Evolutionary conservation across 2,329 filamentous ascomycete species (phyloP), one percentile per base, ranked within the genome.

Genomic region (Pseudocercospora fijiensis): DNA sequence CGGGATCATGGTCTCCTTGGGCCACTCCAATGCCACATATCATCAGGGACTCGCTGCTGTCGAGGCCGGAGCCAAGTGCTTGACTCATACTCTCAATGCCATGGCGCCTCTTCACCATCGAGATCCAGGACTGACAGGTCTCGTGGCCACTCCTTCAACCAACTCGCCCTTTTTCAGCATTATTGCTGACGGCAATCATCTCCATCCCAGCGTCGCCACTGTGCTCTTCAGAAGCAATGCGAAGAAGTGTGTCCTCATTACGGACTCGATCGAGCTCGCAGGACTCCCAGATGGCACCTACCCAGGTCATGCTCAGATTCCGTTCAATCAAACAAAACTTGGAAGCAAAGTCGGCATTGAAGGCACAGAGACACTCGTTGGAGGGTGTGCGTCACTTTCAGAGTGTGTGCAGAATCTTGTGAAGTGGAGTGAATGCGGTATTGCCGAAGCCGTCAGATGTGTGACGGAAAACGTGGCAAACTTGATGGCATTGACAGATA

Each of bases 71-170:
- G 84, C 83, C 28, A 82, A 76, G 43, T 77, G 80, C 47, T 72
- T 86, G 1, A 86, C 84, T 0, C 83, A 86, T 69, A 81, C 81
- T 0, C 78, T 85, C 49, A 85, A 86, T 68, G 83, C 82, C 49
- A 85, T 85, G 83, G 75, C 79, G 30, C 76, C 79, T 1, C 74
- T 84, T 2, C 75, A 80, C 60, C 83, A 84, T 52, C 78, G 84
- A 30, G 77, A 80, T 28, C 83, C 83, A 3, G 82, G 83, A 1
- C 75, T 85, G 16, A 78, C 81, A 30, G 83, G 83, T 26, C 69
- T 80, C 56, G 67, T 77, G 59, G 70, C 73, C 7, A 65, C 74
- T 69, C 0, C 64, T 5, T 60, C 61, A 58, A 70, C 55, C 2
- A 55, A 60, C 3, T 65, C 76, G 9, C 82, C 83, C 1, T 85